Percentiles rank a stretch among this genome's conserved stretches.
Evolutionary conservation across 2,329 filamentous ascomycete genomes (phyloP).

Genomic region (Calonectria naviculata): DNA sequence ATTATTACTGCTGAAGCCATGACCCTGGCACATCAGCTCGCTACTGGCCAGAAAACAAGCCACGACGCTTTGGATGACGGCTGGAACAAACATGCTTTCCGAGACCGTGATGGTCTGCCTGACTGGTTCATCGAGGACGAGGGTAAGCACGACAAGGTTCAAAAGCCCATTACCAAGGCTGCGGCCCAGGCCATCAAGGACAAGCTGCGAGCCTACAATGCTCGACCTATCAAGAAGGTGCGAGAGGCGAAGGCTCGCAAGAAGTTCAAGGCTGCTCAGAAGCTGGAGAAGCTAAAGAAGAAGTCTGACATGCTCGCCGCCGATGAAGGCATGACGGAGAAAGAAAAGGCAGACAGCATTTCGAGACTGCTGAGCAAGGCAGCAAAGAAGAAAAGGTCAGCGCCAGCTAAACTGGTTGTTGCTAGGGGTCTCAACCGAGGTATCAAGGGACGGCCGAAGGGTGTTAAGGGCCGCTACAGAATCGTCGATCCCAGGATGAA

Average conservation of each 20-base stretch:
- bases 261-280: conserved; percentile 94
- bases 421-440: conserved; percentile 87
- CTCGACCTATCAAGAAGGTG: conserved; percentile 98
- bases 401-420: conserved; percentile 88
- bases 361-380: conserved; percentile 84
- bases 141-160: conserved; percentile 80
- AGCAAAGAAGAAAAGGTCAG: conserved; percentile 85
- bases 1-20: conserved; percentile 99
- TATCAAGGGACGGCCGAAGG: conserved; percentile 86
- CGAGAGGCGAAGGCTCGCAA: conserved; percentile 95
- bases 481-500: conserved; percentile 96
- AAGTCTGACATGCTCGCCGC: conserved; percentile 92
- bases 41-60: conserved; percentile 83
- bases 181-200: conserved; percentile 94
- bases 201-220: conserved; percentile 92
- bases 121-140: conserved; percentile 99
- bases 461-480: conserved; percentile 96
- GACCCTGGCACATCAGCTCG: conserved; percentile 93
- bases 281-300: conserved; percentile 94
- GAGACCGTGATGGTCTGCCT: conserved; percentile 89
- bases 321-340: conserved; percentile 93
- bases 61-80: conserved; percentile 88
- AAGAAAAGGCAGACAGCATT: conserved; percentile 92
- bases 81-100: conserved; percentile 93
- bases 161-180: conserved; percentile 91